Evolutionary conservation across 768 basidiomycete species (phyloP), one percentile per base, ranked within the genome.

Genomic region (Calvatia gigantea): DNA sequence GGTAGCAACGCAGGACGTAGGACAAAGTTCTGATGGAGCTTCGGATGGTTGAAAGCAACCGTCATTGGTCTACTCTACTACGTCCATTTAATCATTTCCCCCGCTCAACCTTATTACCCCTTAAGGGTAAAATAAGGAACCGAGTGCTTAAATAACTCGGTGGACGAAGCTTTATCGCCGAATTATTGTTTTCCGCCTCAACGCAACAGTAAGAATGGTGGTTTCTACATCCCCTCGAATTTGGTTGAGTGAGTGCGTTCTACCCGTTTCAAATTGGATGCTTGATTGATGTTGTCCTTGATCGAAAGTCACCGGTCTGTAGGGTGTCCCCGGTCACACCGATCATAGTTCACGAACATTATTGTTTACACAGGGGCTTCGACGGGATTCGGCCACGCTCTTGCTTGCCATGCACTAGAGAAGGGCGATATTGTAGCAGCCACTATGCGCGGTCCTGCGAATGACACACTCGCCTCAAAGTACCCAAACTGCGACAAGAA

Each of bases 361-460:
- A 8, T 31, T 21, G 8, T 12, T 15, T 6, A n/a, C n/a, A 11
- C 14, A 58, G 64, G 64, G 9, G 45, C 64, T 3, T 62, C 64
- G 11, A 45, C 64, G n/a, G 76, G 75, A 31, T 68, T 79, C 31
- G 77, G 77, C 27, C 70, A 66, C n/a, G 50, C 62, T 6, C 64
- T 75, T n/a, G 64, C 65, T 15, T 69, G 75, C 56, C 41, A 62
- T 25, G 73, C 64, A 27, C 62, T 79, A 27, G 61, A 60, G 25
- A 65, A 65, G 11, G 77, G 75, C 27, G 75, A 76, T 54, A 70
- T 47, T 11, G 75, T 70, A 44, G 66, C 73, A 51, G 77, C 77
- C 6, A 75, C 75, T 9, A 60, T 73, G 29, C 69, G 74, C 43
- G 66, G 62, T 54, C 75, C 74, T 5, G 63, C 60, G 9, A 61